Percentiles rank a stretch among this genome's conserved stretches.
phyloP scores from a whole-genome alignment of 768 basidiomycete genomes.

The Phanerodontia chrysosporium region DNA sequence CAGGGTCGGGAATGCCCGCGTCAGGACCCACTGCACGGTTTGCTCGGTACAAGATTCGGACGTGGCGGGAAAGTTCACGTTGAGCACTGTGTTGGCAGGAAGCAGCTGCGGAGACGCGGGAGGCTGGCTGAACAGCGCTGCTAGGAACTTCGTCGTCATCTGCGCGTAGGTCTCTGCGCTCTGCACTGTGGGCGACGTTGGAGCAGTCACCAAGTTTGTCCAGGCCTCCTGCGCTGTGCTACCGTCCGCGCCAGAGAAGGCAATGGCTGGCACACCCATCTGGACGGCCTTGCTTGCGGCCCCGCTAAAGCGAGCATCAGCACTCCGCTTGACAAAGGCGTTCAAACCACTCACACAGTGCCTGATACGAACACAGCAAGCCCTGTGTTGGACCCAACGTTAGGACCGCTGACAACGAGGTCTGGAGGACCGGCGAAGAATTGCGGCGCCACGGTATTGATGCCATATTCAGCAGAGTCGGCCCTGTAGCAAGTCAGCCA shows the following conservation, averaged over 20 bases:
- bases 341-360: background rate
- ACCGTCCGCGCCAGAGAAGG: conserved; percentile 25
- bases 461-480: conserved; percentile 8
- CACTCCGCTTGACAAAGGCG: background rate
- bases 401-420: conserved; percentile 14
- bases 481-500: background rate
- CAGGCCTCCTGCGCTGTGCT: conserved; percentile 22
- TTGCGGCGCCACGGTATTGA: conserved; percentile 8
- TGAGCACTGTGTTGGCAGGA: conserved; percentile 38
- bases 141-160: conserved; percentile 18
- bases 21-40: conserved; percentile 29
- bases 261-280: conserved; percentile 26
- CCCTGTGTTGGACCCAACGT: conserved; percentile 8
- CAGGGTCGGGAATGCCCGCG: conserved; percentile 22
- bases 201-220: conserved; percentile 20
- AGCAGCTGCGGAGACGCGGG: conserved; percentile 28
- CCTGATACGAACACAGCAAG: background rate
- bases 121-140: conserved; percentile 16
- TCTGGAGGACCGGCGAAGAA: conserved; percentile 4
- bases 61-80: conserved; percentile 41
- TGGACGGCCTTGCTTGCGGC: conserved; percentile 24
- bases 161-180: conserved; percentile 18
- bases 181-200: conserved; percentile 15
- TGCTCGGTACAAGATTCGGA: conserved; percentile 20
- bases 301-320: conserved; percentile 12